These are phyloP conservation scores for Nakazawaea laoshanensis DNA, from an alignment of 805 yeast species.

Conservation along the genomic window DNA sequence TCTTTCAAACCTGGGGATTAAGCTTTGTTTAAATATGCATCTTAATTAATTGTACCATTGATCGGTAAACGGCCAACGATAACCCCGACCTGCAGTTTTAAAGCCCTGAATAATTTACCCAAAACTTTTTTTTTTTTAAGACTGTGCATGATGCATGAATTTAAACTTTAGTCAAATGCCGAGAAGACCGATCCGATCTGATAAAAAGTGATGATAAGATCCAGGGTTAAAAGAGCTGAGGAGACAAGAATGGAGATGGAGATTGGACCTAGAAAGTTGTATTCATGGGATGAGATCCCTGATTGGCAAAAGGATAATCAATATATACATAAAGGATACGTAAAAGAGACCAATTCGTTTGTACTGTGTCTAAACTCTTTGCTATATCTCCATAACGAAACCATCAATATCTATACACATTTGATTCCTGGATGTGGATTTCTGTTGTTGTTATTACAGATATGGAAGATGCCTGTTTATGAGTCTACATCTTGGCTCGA, in stretches of 20 bases:
- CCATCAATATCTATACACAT: constrained; percentile 45
- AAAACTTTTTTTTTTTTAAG: too few species aligned
- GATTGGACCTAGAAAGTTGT: constrained; percentile 10
- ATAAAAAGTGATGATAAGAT: too few species aligned
- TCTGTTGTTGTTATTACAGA: constrained; percentile 14
- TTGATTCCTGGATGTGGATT: constrained; percentile 33
- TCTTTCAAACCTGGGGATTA: not conserved
- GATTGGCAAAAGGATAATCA: constrained; percentile 53
- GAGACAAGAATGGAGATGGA: not conserved
- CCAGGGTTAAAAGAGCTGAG: too few species aligned
- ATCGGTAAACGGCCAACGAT: constrained; percentile 1
- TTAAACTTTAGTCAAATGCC: too few species aligned
- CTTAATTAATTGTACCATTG: too few species aligned
- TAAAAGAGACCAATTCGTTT: constrained; percentile 34
- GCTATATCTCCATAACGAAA: constrained; percentile 41
- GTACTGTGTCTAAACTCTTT: constrained; percentile 31
- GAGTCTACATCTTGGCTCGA: constrained; percentile 24
- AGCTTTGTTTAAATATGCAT: too few species aligned
- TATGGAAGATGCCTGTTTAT: constrained; percentile 18
- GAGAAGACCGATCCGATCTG: too few species aligned
- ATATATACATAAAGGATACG: constrained; percentile 41
- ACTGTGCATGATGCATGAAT: too few species aligned
- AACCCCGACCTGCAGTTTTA: too few species aligned
- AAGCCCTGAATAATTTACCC: too few species aligned
- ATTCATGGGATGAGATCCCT: constrained; percentile 34